Conservation (phyloP, 2,329 filamentous ascomycete genomes). For the Xylaria sp. region DNA sequence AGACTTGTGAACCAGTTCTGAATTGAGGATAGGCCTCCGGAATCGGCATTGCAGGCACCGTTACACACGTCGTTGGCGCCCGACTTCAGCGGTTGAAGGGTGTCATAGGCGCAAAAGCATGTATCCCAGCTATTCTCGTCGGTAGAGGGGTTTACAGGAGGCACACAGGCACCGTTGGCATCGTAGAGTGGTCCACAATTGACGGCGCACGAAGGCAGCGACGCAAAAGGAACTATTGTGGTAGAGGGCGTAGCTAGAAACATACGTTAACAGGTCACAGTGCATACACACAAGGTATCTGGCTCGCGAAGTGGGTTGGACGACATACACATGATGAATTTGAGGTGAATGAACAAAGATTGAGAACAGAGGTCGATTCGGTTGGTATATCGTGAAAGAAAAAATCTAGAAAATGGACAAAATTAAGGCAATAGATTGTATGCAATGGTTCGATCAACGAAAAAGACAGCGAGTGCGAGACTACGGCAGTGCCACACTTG, state of each 20-base stretch:
- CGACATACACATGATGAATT: constrained; percentile 29
- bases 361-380: background rate
- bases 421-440: background rate
- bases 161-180: constrained; percentile 78
- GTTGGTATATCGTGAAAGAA: background rate
- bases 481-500: constrained; percentile 1
- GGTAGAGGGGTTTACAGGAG: constrained; percentile 62
- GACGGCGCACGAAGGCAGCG: constrained; percentile 71
- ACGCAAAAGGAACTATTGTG: constrained; percentile 66
- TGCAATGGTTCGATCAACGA: background rate
- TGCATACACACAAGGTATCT: background rate
- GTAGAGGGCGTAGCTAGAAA: constrained; percentile 49
- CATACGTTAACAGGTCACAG: constrained; percentile 15
- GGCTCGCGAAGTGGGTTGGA: background rate
- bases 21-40: constrained; percentile 66
- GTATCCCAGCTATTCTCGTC: constrained; percentile 66
- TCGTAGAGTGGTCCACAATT: constrained; percentile 71
- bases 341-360: background rate
- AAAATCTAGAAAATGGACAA: background rate
- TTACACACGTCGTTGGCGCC: constrained; percentile 72
- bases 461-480: constrained; percentile 1
- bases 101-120: constrained; percentile 78
- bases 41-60: constrained; percentile 62
- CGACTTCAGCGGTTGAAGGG: constrained; percentile 68
- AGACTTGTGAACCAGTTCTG: constrained; percentile 76